phyloP scores from a whole-genome alignment of 169 alveolate genomes.

The Theileria parva region DNA sequence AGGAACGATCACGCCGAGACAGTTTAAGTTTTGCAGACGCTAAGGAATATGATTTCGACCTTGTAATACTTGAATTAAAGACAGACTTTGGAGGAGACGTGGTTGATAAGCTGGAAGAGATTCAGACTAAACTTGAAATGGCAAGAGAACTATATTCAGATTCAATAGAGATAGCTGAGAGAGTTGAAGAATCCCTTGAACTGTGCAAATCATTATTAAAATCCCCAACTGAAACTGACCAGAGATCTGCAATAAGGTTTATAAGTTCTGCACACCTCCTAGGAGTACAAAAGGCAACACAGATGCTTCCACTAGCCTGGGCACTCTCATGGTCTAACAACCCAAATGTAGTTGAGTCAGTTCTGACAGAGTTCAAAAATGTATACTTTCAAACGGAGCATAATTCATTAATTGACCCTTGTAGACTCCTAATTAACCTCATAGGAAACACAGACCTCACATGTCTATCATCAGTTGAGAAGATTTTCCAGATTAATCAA shows the following conservation, averaged over 20 bases:
- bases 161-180: slow-evolving; percentile 48
- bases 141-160: slow-evolving; percentile 58
- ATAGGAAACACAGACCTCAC: slow-evolving; percentile 31
- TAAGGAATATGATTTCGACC: slow-evolving; percentile 9
- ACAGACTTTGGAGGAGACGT: slow-evolving; percentile 33
- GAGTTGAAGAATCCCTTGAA: slow-evolving; percentile 34
- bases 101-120: slow-evolving; percentile 6
- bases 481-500: slow-evolving; percentile 60
- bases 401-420: background rate
- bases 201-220: slow-evolving; percentile 37
- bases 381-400: slow-evolving; percentile 52
- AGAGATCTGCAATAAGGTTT: slow-evolving; percentile 68
- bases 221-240: slow-evolving; percentile 77
- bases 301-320: slow-evolving; percentile 72
- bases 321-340: slow-evolving; percentile 76
- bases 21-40: slow-evolving; percentile 2
- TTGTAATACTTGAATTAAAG: slow-evolving; percentile 23
- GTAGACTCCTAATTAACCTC: slow-evolving; percentile 33
- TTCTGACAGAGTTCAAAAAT: slow-evolving; percentile 65
- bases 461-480: slow-evolving; percentile 53
- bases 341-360: slow-evolving; percentile 73
- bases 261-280: slow-evolving; percentile 70
- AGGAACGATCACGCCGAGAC: slow-evolving; percentile 1
- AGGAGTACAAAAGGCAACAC: slow-evolving; percentile 67
- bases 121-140: slow-evolving; percentile 40